Conservation (phyloP, 331 rosid species). For the Phaseolus coccineus region DNA sequence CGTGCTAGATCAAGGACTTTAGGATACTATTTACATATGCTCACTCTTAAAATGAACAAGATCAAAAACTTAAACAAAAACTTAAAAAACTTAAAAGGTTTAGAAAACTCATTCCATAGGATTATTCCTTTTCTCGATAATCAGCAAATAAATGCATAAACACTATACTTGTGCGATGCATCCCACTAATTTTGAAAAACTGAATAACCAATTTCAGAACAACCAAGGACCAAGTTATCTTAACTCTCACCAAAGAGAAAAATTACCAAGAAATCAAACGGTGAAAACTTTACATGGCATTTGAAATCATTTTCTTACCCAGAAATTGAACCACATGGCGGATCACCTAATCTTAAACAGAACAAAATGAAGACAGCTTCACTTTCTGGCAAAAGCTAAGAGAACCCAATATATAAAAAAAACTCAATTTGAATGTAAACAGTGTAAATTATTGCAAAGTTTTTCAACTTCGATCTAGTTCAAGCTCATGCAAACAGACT, state of each 20-base stretch:
- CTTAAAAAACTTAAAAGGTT: background rate
- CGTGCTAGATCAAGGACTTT: constrained; percentile 35
- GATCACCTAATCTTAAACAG: constrained; percentile 45
- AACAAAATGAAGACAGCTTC: constrained; percentile 41
- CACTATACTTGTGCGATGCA: constrained; percentile 33
- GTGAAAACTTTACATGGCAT: constrained; percentile 15
- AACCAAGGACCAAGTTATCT: constrained; percentile 31
- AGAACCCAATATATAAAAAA: constrained; percentile 33
- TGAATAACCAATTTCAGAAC: constrained; percentile 15
- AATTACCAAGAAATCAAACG: constrained; percentile 6
- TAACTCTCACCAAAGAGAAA: constrained; percentile 38
- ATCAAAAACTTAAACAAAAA: background rate
- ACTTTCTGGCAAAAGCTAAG: constrained; percentile 9
- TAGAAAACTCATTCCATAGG: constrained; percentile 10
- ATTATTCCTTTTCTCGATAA: constrained; percentile 27
- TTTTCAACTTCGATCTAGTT: constrained; percentile 39
- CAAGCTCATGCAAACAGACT: constrained; percentile 39
- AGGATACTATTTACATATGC: constrained; percentile 27
- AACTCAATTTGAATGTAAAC: constrained; percentile 43
- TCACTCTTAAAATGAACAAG: constrained; percentile 32
- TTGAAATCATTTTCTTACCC: constrained; percentile 32
- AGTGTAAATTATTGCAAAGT: constrained; percentile 9
- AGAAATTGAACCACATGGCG: constrained; percentile 25
- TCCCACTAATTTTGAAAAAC: constrained; percentile 10
- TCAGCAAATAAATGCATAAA: constrained; percentile 11